phyloP scores from a whole-genome alignment of 2,329 filamentous ascomycete species.

The Zalaria obscura region DNA sequence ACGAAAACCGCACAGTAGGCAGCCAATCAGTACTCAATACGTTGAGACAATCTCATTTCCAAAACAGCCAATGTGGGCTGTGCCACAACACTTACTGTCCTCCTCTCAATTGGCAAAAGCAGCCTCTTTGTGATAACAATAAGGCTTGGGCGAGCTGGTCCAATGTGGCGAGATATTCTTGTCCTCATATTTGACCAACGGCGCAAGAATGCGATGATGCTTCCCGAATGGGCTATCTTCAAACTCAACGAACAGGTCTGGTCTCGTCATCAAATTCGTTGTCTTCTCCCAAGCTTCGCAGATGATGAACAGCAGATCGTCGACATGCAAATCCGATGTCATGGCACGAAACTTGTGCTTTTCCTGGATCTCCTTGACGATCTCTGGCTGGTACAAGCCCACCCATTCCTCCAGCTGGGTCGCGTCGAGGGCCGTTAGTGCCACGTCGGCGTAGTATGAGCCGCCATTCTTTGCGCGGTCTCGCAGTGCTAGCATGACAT shows the following conservation, averaged over 20 bases:
- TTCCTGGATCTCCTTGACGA: conserved; percentile 13
- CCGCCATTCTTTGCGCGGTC: conserved; percentile 21
- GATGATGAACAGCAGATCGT: conserved; percentile 15
- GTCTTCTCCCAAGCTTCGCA: conserved; percentile 15
- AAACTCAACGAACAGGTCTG: conserved; percentile 4
- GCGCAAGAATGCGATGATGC: conserved; percentile 13
- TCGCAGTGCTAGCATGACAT: conserved; percentile 13
- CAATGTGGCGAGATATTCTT: conserved; percentile 4
- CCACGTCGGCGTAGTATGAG: conserved; percentile 19
- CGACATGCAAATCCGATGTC: conserved; percentile 16
- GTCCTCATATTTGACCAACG: conserved; percentile 11
- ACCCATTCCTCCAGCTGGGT: conserved; percentile 18
- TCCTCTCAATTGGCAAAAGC: too few relatives aligned
- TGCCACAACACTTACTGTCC: too few relatives aligned
- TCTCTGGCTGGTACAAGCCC: conserved; percentile 17
- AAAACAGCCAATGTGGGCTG: too few relatives aligned
- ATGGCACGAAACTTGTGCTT: conserved; percentile 14
- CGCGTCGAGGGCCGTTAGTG: conserved; percentile 18
- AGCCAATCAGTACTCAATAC: too few relatives aligned
- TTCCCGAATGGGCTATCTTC: conserved; percentile 12
- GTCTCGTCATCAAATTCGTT: conserved; percentile 10
- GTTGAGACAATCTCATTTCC: too few relatives aligned
- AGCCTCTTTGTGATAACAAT: not conserved
- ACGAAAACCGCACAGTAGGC: too few relatives aligned
- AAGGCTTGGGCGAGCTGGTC: not conserved